A percentile compares a stretch with the other conserved stretches of the same genome.
Conservation (phyloP, 345 rosid genomes). For the Salix brachista region DNA sequence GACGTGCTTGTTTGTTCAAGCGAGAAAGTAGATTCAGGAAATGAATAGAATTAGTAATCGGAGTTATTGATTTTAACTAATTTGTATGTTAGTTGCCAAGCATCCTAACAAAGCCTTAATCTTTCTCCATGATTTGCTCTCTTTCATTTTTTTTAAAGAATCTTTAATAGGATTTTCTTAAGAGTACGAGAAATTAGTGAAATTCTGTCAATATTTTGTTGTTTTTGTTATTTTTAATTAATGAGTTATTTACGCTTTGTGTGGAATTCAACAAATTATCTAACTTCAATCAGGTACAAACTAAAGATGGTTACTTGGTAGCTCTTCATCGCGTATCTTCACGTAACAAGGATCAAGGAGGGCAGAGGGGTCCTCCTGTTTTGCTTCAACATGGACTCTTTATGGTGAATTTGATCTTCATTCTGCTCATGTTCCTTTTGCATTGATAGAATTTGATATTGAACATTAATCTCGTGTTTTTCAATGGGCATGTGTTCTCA, state of each 20-base stretch:
- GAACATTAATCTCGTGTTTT: background rate
- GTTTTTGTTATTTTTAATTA: no score
- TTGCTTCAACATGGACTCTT: constrained; percentile 88
- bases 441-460: background rate
- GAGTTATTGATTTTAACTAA: no score
- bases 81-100: no score
- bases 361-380: constrained; percentile 53
- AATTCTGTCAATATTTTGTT: no score
- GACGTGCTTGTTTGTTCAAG: no score
- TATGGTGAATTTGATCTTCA: constrained; percentile 47
- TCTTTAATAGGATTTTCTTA: no score
- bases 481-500: background rate
- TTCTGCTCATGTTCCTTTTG: background rate
- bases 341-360: constrained; percentile 18
- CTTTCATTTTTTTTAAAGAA: no score
- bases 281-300: constrained; percentile 48
- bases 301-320: constrained; percentile 73
- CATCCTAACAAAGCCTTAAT: no score
- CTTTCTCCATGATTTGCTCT: no score
- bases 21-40: no score
- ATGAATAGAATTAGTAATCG: no score
- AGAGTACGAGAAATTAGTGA: no score
- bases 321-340: constrained; percentile 81
- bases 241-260: background rate
- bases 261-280: background rate